These are phyloP conservation scores for Afroboletus lepidellus DNA, from an alignment of 1,284 basidiomycete genomes.

Conservation along the genomic window DNA sequence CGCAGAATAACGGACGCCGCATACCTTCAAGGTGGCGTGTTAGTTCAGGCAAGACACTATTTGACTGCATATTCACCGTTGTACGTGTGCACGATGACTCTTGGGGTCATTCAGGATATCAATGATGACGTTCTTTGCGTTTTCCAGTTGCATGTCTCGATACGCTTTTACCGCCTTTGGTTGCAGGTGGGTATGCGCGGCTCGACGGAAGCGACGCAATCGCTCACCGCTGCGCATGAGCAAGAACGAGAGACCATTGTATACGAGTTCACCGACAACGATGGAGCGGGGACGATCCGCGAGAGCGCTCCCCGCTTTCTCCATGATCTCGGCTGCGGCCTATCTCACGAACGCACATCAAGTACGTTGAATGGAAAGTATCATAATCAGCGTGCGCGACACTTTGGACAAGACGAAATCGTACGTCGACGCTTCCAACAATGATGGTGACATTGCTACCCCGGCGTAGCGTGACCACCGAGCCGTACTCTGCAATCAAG, in stretches of 20 bases:
- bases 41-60: too few relatives aligned
- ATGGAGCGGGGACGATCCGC: conserved; percentile 34
- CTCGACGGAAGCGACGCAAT: conserved; percentile 33
- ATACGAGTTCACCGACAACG: conserved; percentile 30
- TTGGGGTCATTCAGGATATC: conserved; percentile 41
- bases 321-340: conserved; percentile 34
- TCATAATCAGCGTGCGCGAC: neutral
- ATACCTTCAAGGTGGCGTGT: conserved; percentile 49
- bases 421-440: conserved; percentile 35
- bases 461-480: conserved; percentile 31
- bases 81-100: conserved; percentile 34
- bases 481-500: conserved; percentile 11
- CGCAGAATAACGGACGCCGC: conserved; percentile 63
- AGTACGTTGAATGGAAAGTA: too few relatives aligned
- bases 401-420: neutral
- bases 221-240: conserved; percentile 25
- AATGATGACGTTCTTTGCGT: conserved; percentile 36
- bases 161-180: conserved; percentile 34
- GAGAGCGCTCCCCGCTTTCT: conserved; percentile 33
- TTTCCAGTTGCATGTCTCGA: conserved; percentile 34
- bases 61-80: too few relatives aligned
- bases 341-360: too few relatives aligned
- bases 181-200: conserved; percentile 41
- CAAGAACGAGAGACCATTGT: conserved; percentile 23
- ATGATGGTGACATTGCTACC: conserved; percentile 29